Evolutionary conservation across 2,329 filamentous ascomycete species (phyloP).

Genomic region (Fusarium sororula): DNA sequence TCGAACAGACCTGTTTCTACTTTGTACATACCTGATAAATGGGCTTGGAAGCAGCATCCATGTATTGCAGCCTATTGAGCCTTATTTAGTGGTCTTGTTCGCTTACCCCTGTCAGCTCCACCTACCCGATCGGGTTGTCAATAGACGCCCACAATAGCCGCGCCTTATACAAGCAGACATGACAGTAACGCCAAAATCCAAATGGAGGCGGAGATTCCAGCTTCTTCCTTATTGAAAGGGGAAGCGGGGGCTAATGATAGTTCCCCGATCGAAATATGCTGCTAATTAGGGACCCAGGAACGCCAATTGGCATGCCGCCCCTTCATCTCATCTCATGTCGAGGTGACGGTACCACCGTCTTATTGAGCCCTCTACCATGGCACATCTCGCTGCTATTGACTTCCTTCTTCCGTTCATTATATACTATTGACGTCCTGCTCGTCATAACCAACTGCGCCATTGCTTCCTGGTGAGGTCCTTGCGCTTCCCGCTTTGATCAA

Average conservation of each 20-base stretch:
- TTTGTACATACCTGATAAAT: not conserved
- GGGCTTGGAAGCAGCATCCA: not conserved
- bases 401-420: not conserved
- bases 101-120: constrained; percentile 2
- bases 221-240: constrained; percentile 7
- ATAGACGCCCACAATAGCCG: constrained; percentile 49
- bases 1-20: not conserved
- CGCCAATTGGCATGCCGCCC: constrained; percentile 4
- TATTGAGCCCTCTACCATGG: constrained; percentile 14
- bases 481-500: constrained; percentile 26
- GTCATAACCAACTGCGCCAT: constrained; percentile 1
- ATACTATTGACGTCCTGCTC: constrained; percentile 10
- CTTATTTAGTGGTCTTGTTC: constrained; percentile 1
- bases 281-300: constrained; percentile 28
- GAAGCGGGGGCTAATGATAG: not conserved
- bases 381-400: constrained; percentile 6
- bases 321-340: constrained; percentile 2
- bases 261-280: not conserved
- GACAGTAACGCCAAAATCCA: constrained; percentile 10
- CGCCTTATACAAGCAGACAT: constrained; percentile 19
- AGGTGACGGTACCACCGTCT: constrained; percentile 10
- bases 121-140: constrained; percentile 47
- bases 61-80: not conserved
- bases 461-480: constrained; percentile 17
- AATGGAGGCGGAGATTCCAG: constrained; percentile 16